These are phyloP conservation scores for Panellus pusillus DNA, from an alignment of 768 basidiomycete genomes.

Conservation along the genomic window DNA sequence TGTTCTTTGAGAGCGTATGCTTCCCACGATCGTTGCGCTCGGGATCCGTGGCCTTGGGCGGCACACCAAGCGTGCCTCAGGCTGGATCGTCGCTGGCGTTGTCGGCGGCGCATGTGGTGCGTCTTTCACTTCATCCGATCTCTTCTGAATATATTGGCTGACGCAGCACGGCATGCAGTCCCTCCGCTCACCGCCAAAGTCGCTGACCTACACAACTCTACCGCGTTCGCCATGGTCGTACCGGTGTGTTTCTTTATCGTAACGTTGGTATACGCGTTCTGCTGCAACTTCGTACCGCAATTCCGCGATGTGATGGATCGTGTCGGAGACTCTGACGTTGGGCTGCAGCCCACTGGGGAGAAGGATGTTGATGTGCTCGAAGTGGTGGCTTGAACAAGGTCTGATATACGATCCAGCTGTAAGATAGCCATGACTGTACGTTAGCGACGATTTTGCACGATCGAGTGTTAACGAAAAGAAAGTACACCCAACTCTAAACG, in stretches of 20 bases:
- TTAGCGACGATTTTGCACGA: no score
- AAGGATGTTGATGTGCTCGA: background rate
- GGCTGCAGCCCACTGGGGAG: background rate
- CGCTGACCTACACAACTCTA: conserved; percentile 32
- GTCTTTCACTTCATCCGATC: background rate
- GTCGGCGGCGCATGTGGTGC: conserved; percentile 34
- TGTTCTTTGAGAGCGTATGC: conserved; percentile 37
- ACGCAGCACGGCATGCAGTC: conserved; percentile 13
- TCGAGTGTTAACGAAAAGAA: no score
- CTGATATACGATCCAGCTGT: no score
- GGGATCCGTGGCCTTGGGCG: conserved; percentile 34
- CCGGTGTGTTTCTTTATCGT: conserved; percentile 32
- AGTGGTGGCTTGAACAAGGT: background rate
- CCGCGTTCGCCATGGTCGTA: conserved; percentile 35
- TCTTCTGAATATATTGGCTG: background rate
- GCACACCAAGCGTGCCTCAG: conserved; percentile 35
- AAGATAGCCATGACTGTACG: no score
- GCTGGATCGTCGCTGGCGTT: conserved; percentile 34
- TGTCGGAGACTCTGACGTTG: conserved; percentile 17
- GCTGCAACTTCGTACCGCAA: conserved; percentile 31
- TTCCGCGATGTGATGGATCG: conserved; percentile 31
- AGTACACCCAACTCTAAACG: no score
- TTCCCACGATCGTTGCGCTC: conserved; percentile 36
- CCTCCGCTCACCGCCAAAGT: conserved; percentile 33
- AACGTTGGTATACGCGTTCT: conserved; percentile 28